A percentile compares a stretch with the other conserved stretches of the same genome.
phyloP scores from a whole-genome alignment of 2,329 filamentous ascomycete species.

The Diaporthe citrichinensis region DNA sequence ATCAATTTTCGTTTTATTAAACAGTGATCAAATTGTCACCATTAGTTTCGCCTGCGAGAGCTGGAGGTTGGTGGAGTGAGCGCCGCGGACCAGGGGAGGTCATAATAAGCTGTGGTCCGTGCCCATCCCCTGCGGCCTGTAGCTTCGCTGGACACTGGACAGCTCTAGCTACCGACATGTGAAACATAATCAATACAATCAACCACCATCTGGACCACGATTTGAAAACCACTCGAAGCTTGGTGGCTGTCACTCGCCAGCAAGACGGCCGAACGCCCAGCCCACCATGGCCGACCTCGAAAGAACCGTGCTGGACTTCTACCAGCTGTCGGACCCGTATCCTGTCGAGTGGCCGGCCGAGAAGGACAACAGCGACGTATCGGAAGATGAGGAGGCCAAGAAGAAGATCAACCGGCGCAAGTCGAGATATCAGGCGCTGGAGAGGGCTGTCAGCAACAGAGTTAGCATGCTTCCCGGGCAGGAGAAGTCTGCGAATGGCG shows the following conservation, averaged over 20 bases:
- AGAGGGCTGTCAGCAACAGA: constrained; percentile 79
- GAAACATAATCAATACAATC: constrained; percentile 17
- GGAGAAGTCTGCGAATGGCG: constrained; percentile 74
- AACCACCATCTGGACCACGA: neutral
- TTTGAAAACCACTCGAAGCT: neutral
- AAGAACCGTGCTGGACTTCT: constrained; percentile 86
- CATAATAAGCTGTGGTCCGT: constrained; percentile 25
- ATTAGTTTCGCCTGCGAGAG: neutral
- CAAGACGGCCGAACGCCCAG: constrained; percentile 40
- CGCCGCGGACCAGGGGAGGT: neutral
- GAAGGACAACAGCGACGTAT: constrained; percentile 79
- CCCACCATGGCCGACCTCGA: constrained; percentile 77
- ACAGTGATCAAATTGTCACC: neutral
- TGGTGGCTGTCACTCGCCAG: constrained; percentile 6
- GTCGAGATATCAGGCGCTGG: constrained; percentile 88
- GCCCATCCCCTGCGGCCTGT: constrained; percentile 6
- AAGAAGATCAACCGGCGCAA: constrained; percentile 72
- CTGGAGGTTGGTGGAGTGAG: neutral
- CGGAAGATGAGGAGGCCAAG: constrained; percentile 70
- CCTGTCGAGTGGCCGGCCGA: constrained; percentile 90
- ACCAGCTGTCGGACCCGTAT: constrained; percentile 84
- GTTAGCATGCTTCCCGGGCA: constrained; percentile 77
- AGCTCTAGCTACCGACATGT: constrained; percentile 14
- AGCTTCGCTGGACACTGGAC: constrained; percentile 26
- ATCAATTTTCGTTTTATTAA: neutral